Conservation (phyloP, 169 alveolate genomes). For the Eimeria zaria region DNA sequence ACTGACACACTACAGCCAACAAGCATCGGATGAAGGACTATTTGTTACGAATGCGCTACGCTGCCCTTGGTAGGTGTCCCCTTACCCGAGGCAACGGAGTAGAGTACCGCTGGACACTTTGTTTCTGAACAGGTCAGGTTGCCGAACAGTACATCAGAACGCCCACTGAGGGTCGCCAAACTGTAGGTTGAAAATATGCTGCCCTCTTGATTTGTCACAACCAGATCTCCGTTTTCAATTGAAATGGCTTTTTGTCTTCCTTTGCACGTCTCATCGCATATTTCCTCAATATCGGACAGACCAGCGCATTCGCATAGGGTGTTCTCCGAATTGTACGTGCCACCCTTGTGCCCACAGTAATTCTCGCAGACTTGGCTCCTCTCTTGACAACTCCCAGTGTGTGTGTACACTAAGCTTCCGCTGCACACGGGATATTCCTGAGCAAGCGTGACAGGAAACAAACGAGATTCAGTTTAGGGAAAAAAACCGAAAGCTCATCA, state of each 20-base stretch:
- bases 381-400: conserved; percentile 28
- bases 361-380: conserved; percentile 25
- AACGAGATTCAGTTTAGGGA: neutral
- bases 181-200: neutral
- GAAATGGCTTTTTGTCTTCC: conserved; percentile 5
- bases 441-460: neutral
- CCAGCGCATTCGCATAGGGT: conserved; percentile 37
- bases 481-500: neutral
- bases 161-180: conserved; percentile 14
- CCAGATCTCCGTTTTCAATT: neutral
- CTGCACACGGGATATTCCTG: conserved; percentile 55
- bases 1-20: neutral
- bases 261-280: conserved; percentile 22
- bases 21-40: neutral
- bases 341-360: conserved; percentile 53
- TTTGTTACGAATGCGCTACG: neutral
- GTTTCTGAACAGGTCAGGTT: neutral
- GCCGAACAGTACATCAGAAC: conserved; percentile 40
- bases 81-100: conserved; percentile 5
- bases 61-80: neutral
- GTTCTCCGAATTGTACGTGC: conserved; percentile 27
- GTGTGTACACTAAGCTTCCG: conserved; percentile 22
- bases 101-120: conserved; percentile 2
- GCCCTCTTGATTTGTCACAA: neutral
- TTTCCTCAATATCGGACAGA: neutral